phyloP scores from a whole-genome alignment of 495 filamentous ascomycete genomes.

The Barbatosphaeria neglecta region DNA sequence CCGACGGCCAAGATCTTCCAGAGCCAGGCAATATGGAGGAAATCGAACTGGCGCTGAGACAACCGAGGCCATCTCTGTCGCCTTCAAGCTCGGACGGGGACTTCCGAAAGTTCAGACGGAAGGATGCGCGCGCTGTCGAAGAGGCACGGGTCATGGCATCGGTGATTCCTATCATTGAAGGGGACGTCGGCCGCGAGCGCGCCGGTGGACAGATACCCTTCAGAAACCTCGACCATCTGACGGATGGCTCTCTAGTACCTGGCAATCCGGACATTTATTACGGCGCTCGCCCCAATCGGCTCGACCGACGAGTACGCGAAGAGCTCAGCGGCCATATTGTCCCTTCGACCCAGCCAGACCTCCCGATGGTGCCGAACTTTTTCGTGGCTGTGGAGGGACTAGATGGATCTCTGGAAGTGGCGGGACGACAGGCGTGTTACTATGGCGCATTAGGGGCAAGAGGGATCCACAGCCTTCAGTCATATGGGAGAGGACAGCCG shows the following conservation, averaged over 20 bases:
- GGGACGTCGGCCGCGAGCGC: background rate
- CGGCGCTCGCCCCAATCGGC: constrained; percentile 5
- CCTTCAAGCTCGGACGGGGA: background rate
- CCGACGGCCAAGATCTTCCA: constrained; percentile 1
- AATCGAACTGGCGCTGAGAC: background rate
- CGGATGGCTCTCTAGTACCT: constrained; percentile 3
- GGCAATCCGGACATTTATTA: constrained; percentile 6
- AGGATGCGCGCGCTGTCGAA: background rate
- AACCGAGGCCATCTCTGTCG: constrained; percentile 1
- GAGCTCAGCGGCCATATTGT: constrained; percentile 1
- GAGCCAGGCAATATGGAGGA: constrained; percentile 6
- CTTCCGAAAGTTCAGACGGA: constrained; percentile 2
- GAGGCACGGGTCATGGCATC: background rate
- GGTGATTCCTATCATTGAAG: background rate
- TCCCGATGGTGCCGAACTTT: constrained; percentile 6
- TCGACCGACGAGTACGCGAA: constrained; percentile 1
- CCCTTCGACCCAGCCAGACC: constrained; percentile 2
- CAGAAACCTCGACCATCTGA: constrained; percentile 3
- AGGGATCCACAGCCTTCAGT: constrained; percentile 6
- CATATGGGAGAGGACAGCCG: background rate
- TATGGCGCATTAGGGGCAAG: constrained; percentile 7
- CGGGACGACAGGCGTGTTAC: constrained; percentile 6
- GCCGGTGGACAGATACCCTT: constrained; percentile 2
- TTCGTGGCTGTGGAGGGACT: constrained; percentile 6
- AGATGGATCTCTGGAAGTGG: constrained; percentile 6